Base-by-base conservation (phyloP, 345 rosid species). In the Camelina hispida region DNA sequence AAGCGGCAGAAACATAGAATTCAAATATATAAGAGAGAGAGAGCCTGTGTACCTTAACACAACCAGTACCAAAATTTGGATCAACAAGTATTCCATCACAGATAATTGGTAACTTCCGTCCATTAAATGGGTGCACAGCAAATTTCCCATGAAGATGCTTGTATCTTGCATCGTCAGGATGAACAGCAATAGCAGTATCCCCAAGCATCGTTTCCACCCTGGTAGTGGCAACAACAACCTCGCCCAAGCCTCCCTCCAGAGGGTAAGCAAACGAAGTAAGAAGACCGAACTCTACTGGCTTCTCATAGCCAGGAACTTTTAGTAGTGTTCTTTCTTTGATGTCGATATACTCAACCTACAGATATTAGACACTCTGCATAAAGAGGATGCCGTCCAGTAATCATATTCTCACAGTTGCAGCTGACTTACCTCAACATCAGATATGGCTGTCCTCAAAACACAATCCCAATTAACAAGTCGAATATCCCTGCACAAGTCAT, bases 151-250 rank as follows among this genome's bases (percentile, higher is more conserved):
- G 99, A 80, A 95, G 87, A 82, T 90, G 91, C 58, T 66, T 85
- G 83, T 89, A 95, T 66, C 97, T 89, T 68, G 66, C 75, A 81
- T 95, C 98, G 23, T 88, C 85, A 9, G 98, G 99, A 83, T 95
- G 99, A 78, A 95, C 62, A 42, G 98, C 99, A 78, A 95, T 86
- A 35, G 99, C 98, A 38, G 91, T 90, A 74, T 95, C 99, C 59
- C 99, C 98, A 66, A 95, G 93, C 98, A 95, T 95, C 18, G 98
- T 95, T 79, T 95, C 99, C 75, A 95, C 86, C 83, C 98, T 88
- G 40, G 99, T 95, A 32, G 98, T 95, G 80, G 99, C 99, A 65
- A 95, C 96, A 78, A 95, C 88, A 73, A 95, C 89, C 82, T 95
- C 95, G 42, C 96, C 97, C 43, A 87, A 78, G 37, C 79, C 91